Base-by-base conservation (phyloP, 2,329 filamentous ascomycete species). In the Rutstroemia sp. region DNA sequence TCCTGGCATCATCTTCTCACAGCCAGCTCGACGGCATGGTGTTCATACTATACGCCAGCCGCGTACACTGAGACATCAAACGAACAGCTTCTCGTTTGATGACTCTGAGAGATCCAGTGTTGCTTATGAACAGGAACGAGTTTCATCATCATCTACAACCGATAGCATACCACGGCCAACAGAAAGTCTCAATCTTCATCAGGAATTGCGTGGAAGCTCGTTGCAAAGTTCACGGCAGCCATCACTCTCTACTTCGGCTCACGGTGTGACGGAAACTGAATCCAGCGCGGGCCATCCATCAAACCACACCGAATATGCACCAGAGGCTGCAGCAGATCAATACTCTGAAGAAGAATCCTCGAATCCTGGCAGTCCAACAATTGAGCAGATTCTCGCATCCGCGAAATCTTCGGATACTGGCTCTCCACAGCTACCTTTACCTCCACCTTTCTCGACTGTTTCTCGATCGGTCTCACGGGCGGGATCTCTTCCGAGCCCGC, bases 31-130 rank as follows among this genome's bases (percentile, higher is more conserved):
- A 49, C 60, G 65, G 49, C 61, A 59, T 39, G 55, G 59, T 9
- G 23, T 44, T 56, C 52, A 30, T 9, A 48, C 59, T 38, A 45
- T 34, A 18, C 49, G 42, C 37, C 39, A 52, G 14, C 60, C 59
- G 16, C 67, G 63, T 14, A 60, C 47, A 12, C 67, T 70, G 38
- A 67, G 67, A 57, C 69, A 67, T 51, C 70, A 71, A 54, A 70
- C 67, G 14, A 66, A 70, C 34, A 71, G 66, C 49, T 71, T 70
- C 55, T 70, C 70, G n/a, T 68, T 66, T 30, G 66, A 68, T 34
- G 64, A 62, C 12, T 68, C 67, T 3, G 68, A 69, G 54, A 61
- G 63, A 58, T 63, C 66, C 16, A 69, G 66, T 58, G 63, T 61
- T 48, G 63, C 64, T 27, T 65, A 67, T 54, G 68, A 69, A 38